Evolutionary conservation across 225 moss, liverwort and hornwort species (phyloP), one percentile per base, ranked within the genome.

Genomic region (Rhytidiadelphus loreus): DNA sequence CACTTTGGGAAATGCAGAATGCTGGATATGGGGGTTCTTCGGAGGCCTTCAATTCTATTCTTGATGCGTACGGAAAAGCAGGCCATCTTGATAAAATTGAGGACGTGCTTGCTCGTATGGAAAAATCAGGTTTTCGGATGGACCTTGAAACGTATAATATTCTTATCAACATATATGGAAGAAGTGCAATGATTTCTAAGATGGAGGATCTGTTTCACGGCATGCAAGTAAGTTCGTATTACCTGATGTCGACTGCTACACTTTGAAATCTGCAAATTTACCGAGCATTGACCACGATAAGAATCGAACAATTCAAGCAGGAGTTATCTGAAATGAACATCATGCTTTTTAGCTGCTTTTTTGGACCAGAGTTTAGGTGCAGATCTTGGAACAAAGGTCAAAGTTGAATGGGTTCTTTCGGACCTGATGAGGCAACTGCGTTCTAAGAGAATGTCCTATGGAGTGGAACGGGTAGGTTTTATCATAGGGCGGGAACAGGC

Each of bases 11-110:
- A 92, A 97, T 99, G 97, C 96, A 96, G 87, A 99, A 94, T 82
- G 90, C 92, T 75, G 97, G 96, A 77, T 88, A 94, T 23, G 96
- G 93, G 68, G 92, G 92, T 53, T 96, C 96, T 48, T 82, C 96
- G 46, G 97, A 96, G 87, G 97, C 98, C 50, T 96, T 95, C 89
- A 99, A 99, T 77, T 94, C 94, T 74, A 97, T 99, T 86, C 89
- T 97, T 52, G 98, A 99, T 93, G 95, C 97, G 5, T 99, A 99
- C 73, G 98, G 98, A 71, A 99, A 97, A 92, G 97, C 97, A 59
- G 93, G 96, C 70, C 94, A 92, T 77, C 93, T 99, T 64, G 93
- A 92, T 82, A 96, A 96, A 87, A 83, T 97, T 89, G 97, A 97
- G 87, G 95, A 96, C 86, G 97, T 95, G 48, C 95, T 96, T 72